Evolutionary conservation across 2,329 filamentous ascomycete species (phyloP).

Genomic region (Apiospora phragmitis): DNA sequence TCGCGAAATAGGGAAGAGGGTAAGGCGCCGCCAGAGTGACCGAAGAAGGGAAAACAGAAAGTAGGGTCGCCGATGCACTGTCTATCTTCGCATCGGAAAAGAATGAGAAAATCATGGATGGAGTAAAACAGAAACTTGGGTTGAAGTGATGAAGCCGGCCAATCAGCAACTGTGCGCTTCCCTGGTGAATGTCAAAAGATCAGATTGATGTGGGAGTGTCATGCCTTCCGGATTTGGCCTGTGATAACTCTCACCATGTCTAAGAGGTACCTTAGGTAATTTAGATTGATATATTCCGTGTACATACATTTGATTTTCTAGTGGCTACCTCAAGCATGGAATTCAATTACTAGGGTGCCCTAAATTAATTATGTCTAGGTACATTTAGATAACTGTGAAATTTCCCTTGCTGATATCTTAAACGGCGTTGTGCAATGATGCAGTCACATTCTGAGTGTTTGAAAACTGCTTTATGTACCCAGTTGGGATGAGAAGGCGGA

Average conservation of each 20-base stretch:
- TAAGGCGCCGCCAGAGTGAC: neutral
- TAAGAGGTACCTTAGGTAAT: neutral
- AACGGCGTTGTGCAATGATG: too few relatives aligned
- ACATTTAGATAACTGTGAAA: neutral
- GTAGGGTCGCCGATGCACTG: neutral
- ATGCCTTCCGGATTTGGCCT: neutral
- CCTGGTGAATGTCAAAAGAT: neutral
- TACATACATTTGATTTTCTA: neutral
- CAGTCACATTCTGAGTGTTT: neutral
- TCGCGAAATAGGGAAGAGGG: neutral
- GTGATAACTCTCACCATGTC: neutral
- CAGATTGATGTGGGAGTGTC: neutral
- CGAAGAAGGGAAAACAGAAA: neutral
- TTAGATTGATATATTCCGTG: too few relatives aligned
- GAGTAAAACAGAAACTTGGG: too few relatives aligned
- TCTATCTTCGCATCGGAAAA: neutral
- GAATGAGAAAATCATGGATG: too few relatives aligned
- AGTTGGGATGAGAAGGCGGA: neutral
- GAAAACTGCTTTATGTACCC: neutral
- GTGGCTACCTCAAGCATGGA: neutral
- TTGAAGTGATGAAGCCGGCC: neutral
- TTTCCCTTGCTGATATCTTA: neutral
- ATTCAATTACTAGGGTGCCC: neutral
- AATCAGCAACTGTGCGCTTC: neutral
- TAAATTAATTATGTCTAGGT: neutral